Base-by-base conservation (phyloP, 192 early-diverging fungal genomes). In the Coemansia aciculifera region DNA sequence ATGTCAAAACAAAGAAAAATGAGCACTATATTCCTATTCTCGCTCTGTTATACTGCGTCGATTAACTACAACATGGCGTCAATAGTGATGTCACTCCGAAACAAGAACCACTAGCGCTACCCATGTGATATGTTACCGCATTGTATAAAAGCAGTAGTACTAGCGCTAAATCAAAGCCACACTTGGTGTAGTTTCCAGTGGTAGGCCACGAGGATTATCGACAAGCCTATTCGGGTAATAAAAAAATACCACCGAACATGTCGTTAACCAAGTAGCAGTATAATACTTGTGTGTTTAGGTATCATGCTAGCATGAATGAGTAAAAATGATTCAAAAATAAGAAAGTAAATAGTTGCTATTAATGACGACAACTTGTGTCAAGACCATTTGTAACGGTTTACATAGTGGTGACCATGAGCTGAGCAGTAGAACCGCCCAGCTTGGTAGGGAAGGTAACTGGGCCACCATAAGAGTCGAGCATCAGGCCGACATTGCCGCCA, bases 391-490 rank as follows among this genome's bases (percentile, higher is more conserved):
- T 1, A n/a, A 12, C 15, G 13, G 39, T 36, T 15, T 69, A 69
- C 46, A 57, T 59, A 0, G 67, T 75, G 1, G 37, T 68, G 17
- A 75, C 54, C 59, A 69, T 49, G 61, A 75, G 62, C 10, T 66
- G 62, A 3, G 73, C 67, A 9, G 52, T 62, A 17, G 73, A 75
- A 7, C 73, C 73, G n/a, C 73, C 73, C 3, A 63, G 38, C 63
- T 48, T 69, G 17, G 73, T 69, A 23, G 67, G 67, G 67, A 75
- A 66, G 0, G 63, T 52, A n/a, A 68, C 67, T 0, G 73, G 73
- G 1, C 37, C 24, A 27, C 57, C 62, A 37, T 40, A 49, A 37
- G 73, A 64, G 48, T 63, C 67, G 8, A 75, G 68, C 23, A 56
- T 42, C 57, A 75, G 11, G 17, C 51, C 73, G 12, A 75, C 59